Percentiles rank a stretch among this genome's conserved stretches.
These are phyloP conservation scores for Diaporthe destruens DNA, from an alignment of 2,329 filamentous ascomycete species.

Conservation along the genomic window DNA sequence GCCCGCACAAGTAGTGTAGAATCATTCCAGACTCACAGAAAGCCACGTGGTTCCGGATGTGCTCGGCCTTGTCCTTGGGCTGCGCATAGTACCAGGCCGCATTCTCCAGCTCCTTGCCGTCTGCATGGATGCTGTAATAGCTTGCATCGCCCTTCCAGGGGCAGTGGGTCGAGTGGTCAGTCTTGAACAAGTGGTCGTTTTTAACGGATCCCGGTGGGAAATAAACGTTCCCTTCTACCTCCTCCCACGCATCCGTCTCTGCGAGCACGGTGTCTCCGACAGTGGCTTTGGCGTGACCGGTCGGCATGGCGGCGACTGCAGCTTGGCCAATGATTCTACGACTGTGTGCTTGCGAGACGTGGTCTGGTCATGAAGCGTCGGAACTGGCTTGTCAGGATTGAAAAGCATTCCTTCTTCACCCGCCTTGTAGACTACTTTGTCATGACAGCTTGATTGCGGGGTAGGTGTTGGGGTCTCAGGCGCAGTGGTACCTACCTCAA, in stretches of 20 bases:
- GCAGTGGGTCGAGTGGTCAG: conserved; percentile 62
- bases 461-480: conserved; percentile 6
- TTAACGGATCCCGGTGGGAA: conserved; percentile 62
- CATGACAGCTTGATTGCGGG: neutral
- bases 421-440: neutral
- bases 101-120: conserved; percentile 62
- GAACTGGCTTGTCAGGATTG: neutral
- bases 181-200: conserved; percentile 58
- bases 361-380: neutral
- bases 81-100: conserved; percentile 71
- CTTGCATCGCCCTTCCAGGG: conserved; percentile 69
- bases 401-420: neutral
- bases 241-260: conserved; percentile 63
- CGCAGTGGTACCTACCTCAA: neutral
- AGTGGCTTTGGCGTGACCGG: conserved; percentile 55
- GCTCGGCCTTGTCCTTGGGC: conserved; percentile 60
- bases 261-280: conserved; percentile 64
- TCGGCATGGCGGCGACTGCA: conserved; percentile 38
- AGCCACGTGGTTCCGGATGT: conserved; percentile 68
- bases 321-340: neutral
- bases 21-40: conserved; percentile 62
- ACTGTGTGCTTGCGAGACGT: no score
- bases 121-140: conserved; percentile 67
- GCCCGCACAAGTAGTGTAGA: neutral
- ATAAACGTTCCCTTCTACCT: conserved; percentile 71